Conservation (phyloP, 768 basidiomycete genomes). For the Pisolithus microcarpus region DNA sequence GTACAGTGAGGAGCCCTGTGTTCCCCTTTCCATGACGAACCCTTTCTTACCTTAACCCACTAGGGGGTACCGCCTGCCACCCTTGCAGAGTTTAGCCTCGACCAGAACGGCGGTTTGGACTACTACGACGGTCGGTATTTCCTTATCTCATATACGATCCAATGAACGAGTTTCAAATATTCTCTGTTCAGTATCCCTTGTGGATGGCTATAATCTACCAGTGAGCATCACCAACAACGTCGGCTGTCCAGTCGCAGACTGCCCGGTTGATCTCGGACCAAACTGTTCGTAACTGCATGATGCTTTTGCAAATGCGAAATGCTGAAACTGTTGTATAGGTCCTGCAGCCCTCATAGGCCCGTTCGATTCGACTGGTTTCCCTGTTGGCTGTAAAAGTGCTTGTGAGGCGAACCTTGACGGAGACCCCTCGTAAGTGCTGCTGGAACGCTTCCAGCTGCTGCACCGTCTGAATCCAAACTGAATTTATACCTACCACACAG, state of each 20-base stretch:
- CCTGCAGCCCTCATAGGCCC: conserved; percentile 42
- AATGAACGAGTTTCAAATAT: not conserved
- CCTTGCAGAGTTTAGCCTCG: conserved; percentile 56
- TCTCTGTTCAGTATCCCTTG: conserved; percentile 42
- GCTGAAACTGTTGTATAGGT: conserved; percentile 22
- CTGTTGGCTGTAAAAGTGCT: conserved; percentile 50
- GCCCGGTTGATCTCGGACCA: conserved; percentile 50
- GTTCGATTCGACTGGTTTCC: conserved; percentile 39
- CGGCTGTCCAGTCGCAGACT: conserved; percentile 48
- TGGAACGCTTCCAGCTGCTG: not conserved
- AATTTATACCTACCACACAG: conserved; percentile 16
- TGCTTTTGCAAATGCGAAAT: not conserved
- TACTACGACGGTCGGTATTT: conserved; percentile 44
- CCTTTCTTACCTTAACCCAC: not conserved
- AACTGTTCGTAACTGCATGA: conserved; percentile 32
- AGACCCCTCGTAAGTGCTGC: conserved; percentile 8
- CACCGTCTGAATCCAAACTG: not conserved
- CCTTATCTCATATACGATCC: not conserved
- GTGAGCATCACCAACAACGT: conserved; percentile 45
- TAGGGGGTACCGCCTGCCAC: conserved; percentile 55
- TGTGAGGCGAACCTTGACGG: conserved; percentile 31
- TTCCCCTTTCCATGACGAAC: not conserved
- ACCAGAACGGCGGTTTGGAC: conserved; percentile 34
- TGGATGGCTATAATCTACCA: conserved; percentile 55
- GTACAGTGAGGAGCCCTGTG: conserved; percentile 29